Percentiles rank a stretch among this genome's conserved stretches.
These are phyloP conservation scores for Aaosphaeria arxii DNA, from an alignment of 2,329 filamentous ascomycete genomes.

Conservation along the genomic window DNA sequence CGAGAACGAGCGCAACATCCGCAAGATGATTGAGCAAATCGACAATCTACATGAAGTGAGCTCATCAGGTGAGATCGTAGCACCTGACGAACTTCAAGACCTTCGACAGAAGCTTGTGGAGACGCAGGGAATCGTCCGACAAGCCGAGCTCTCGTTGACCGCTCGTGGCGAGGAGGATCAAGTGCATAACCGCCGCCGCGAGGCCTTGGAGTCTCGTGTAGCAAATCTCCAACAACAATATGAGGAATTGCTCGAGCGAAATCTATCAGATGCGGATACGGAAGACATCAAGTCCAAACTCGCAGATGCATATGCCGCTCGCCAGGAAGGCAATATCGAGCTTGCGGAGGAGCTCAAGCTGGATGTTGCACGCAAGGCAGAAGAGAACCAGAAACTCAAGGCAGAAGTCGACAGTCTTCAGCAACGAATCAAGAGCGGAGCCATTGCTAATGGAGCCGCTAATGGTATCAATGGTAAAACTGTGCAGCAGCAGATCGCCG, in stretches of 20 bases:
- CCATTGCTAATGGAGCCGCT: conserved; percentile 57
- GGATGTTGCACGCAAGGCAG: conserved; percentile 71
- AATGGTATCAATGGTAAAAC: conserved; percentile 75
- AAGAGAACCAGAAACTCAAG: conserved; percentile 80
- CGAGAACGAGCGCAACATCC: conserved; percentile 83
- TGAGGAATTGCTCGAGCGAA: conserved; percentile 75
- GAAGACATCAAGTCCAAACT: conserved; percentile 81
- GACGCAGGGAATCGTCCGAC: conserved; percentile 86
- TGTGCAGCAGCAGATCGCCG: conserved; percentile 94
- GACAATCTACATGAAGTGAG: conserved; percentile 76
- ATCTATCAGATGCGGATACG: conserved; percentile 73
- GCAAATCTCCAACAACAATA: conserved; percentile 76
- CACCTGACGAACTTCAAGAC: conserved; percentile 75
- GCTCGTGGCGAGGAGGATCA: conserved; percentile 63
- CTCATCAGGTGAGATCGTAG: conserved; percentile 72
- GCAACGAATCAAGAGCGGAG: conserved; percentile 65
- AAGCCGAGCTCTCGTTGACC: conserved; percentile 84
- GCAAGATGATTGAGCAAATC: conserved; percentile 78
- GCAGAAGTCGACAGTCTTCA: conserved; percentile 78
- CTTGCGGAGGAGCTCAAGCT: conserved; percentile 73
- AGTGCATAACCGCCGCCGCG: conserved; percentile 62
- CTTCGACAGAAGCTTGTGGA: conserved; percentile 78
- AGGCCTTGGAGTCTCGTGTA: conserved; percentile 75
- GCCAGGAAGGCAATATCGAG: conserved; percentile 69
- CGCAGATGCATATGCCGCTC: conserved; percentile 71